Evolutionary conservation across 352 stramenopile species (phyloP).

Genomic region (Phytophthora litchii): DNA sequence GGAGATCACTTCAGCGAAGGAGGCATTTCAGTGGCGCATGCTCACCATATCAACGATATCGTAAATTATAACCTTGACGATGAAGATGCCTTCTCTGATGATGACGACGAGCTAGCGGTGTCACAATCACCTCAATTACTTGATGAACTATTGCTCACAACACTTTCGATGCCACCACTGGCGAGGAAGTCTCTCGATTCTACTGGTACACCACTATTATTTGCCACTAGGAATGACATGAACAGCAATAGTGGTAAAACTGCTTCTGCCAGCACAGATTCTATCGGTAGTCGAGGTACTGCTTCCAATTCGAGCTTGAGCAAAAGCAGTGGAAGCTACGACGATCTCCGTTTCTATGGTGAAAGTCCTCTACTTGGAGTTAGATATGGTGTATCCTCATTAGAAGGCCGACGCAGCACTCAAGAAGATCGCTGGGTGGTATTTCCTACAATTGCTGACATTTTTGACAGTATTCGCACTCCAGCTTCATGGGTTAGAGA

Average conservation of each 20-base stretch:
- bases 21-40: not conserved
- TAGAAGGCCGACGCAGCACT: slow-evolving; percentile 70
- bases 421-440: slow-evolving; percentile 81
- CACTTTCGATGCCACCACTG: slow-evolving; percentile 69
- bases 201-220: slow-evolving; percentile 1
- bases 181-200: slow-evolving; percentile 27
- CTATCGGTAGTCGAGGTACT: slow-evolving; percentile 6
- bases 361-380: slow-evolving; percentile 44
- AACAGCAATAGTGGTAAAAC: not conserved
- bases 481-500: slow-evolving; percentile 16
- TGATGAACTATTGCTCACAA: slow-evolving; percentile 78
- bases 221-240: slow-evolving; percentile 6
- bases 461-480: slow-evolving; percentile 8
- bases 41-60: slow-evolving; percentile 3
- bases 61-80: slow-evolving; percentile 29
- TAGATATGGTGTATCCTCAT: slow-evolving; percentile 50
- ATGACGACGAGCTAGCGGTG: slow-evolving; percentile 70
- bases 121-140: slow-evolving; percentile 69
- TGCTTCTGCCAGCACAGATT: slow-evolving; percentile 7
- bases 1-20: slow-evolving; percentile 8
- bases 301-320: slow-evolving; percentile 1
- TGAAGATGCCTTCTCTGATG: slow-evolving; percentile 50
- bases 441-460: slow-evolving; percentile 43
- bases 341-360: slow-evolving; percentile 47
- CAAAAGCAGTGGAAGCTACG: slow-evolving; percentile 10